These are phyloP conservation scores for Tetrapisispora taiwanensis DNA, from an alignment of 805 yeast genomes.

Conservation along the genomic window DNA sequence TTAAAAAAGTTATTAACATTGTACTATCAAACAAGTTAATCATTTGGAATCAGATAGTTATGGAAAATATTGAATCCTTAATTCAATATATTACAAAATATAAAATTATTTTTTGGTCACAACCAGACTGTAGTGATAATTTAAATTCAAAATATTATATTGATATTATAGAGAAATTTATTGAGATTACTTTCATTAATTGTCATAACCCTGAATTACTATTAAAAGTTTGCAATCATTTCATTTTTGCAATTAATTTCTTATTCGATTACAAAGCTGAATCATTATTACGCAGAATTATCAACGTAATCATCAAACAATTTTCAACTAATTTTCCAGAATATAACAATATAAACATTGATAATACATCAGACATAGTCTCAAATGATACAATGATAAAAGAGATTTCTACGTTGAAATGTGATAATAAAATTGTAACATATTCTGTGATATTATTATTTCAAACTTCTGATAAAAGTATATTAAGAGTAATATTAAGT, in stretches of 20 bases:
- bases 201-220: constrained; percentile 21
- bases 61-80: neutral
- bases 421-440: neutral
- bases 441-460: neutral
- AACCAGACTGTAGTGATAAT: constrained; percentile 32
- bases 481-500: neutral
- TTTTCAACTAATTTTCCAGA: constrained; percentile 16
- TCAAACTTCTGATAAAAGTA: neutral
- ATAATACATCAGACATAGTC: neutral
- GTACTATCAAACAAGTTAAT: neutral
- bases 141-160: constrained; percentile 31
- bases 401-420: neutral
- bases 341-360: neutral
- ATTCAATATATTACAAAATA: neutral
- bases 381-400: no score
- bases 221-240: constrained; percentile 24
- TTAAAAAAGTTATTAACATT: neutral
- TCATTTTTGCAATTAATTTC: constrained; percentile 19
- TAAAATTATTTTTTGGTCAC: neutral
- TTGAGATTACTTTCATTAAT: constrained; percentile 20
- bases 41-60: neutral
- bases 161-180: constrained; percentile 25
- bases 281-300: neutral
- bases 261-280: neutral
- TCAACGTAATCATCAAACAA: neutral